Evolutionary conservation across 73 alveolate species (phyloP), one percentile per base, ranked within the genome.

Genomic region (Symbiodinium natans): DNA sequence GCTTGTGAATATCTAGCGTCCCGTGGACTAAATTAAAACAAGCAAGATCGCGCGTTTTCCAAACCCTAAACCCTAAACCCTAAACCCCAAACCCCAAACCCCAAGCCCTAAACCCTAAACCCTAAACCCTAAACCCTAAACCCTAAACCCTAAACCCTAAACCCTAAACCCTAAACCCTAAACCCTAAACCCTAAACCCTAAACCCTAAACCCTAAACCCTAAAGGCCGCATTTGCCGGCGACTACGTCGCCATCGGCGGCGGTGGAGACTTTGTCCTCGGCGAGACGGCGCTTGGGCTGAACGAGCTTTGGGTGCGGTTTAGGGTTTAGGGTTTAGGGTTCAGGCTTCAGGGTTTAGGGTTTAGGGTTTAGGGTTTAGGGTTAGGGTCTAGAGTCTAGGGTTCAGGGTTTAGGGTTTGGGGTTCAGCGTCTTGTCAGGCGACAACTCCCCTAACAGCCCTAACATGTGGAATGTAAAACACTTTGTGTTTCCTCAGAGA

Each of bases 221-320:
- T 43, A 43, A 43, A 43, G 39, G 77, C 46, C 27, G 80, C 77
- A 27, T 90, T 88, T 42, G 56, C 11, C 33, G 97, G 88, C 5
- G 97, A 90, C n/a, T 90, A 71, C 68, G 41, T 90, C 88, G 97
- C 97, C 87, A 31, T 90, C 38, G 97, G 97, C 23, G 97, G 97
- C 9, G 97, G 97, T 0, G 97, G 97, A 6, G 97, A 90, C 77
- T 90, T 90, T 29, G 97, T 90, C 56, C 52, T 90, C 38, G 97
- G 97, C n/a, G 97, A 68, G 40, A 90, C 97, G 29, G 59, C 59
- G 59, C n/a, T n/a, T n/a, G n/a, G 94, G 40, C 41, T 59, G 85
- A 13, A 46, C 13, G 59, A 46, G 59, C 59, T 46, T 46, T 9
- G 59, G 59, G 59, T 46, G n/a, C 36, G 77, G 77, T 63, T 17